Percentiles rank a stretch among this genome's conserved stretches.
phyloP scores from a whole-genome alignment of 2,329 filamentous ascomycete species.

The Colletotrichum truncatum region DNA sequence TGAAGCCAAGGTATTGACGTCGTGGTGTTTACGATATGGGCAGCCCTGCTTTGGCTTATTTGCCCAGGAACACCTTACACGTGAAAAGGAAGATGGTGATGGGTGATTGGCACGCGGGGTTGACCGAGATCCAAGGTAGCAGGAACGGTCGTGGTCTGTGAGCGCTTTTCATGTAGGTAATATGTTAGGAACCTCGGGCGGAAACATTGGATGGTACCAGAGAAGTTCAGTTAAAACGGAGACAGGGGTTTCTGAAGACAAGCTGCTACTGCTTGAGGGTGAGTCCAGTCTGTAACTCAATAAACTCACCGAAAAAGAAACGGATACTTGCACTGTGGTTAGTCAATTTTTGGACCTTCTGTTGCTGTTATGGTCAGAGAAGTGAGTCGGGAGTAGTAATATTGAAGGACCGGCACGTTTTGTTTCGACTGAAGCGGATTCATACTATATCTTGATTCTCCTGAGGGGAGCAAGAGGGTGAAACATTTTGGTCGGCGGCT shows the following conservation, averaged over 20 bases:
- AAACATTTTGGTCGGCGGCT: conserved; percentile 1
- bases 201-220: conserved; percentile 12
- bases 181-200: not conserved
- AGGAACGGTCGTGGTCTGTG: not conserved
- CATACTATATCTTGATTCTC: not conserved
- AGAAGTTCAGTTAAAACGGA: conserved; percentile 13
- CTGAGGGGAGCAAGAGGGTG: not conserved
- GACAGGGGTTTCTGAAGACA: not conserved
- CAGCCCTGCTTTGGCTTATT: not conserved
- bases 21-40: not conserved
- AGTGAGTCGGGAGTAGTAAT: not conserved
- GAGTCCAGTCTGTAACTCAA: conserved; percentile 4
- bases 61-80: conserved; percentile 6
- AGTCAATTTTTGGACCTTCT: not conserved
- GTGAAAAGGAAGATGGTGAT: not conserved
- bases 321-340: conserved; percentile 15
- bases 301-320: not conserved
- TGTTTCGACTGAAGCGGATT: conserved; percentile 15
- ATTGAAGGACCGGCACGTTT: conserved; percentile 6
- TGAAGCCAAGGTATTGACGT: not conserved
- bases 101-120: not conserved
- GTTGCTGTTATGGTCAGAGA: not conserved
- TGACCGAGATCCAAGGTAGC: conserved; percentile 8
- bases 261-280: not conserved
- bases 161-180: not conserved